These are phyloP conservation scores for Barnettozyma salicaria DNA, from an alignment of 805 yeast species.

Conservation along the genomic window DNA sequence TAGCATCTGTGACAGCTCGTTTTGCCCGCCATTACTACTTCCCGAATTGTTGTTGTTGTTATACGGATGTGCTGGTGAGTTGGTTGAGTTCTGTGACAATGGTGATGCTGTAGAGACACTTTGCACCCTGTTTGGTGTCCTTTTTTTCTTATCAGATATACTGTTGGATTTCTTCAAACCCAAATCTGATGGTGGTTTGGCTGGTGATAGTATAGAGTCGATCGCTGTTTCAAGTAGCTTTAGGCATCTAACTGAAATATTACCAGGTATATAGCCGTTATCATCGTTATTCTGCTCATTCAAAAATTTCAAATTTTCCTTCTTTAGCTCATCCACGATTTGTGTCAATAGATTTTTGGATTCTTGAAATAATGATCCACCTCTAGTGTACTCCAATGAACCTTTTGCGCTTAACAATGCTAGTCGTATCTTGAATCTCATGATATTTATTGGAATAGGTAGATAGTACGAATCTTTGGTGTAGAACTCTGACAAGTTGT, in stretches of 20 bases:
- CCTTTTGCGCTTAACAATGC: constrained; percentile 66
- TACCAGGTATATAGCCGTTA: constrained; percentile 47
- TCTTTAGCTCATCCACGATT: constrained; percentile 43
- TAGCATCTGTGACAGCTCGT: constrained; percentile 24
- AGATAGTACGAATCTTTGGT: constrained; percentile 38
- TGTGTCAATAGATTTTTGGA: constrained; percentile 51
- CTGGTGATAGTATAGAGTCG: constrained; percentile 53
- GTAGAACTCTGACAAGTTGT: constrained; percentile 39
- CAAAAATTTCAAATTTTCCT: constrained; percentile 36
- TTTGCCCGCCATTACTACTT: constrained; percentile 2
- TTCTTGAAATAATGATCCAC: constrained; percentile 73
- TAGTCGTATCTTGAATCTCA: constrained; percentile 58
- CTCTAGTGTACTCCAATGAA: constrained; percentile 73
- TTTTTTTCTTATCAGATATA: constrained; percentile 12
- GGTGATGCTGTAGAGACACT: constrained; percentile 13
- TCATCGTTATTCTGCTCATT: constrained; percentile 13
- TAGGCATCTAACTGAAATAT: constrained; percentile 51
- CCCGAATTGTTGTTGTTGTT: not conserved
- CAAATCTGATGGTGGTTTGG: constrained; percentile 11
- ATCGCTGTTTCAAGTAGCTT: constrained; percentile 53
- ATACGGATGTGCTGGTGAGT: constrained; percentile 1
- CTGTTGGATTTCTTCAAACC: constrained; percentile 9
- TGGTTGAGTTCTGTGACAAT: constrained; percentile 9
- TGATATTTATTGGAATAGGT: constrained; percentile 58
- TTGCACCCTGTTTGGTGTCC: constrained; percentile 5